Evolutionary conservation across 2,329 filamentous ascomycete genomes (phyloP).

Genomic region (Sporothrix curviconia): DNA sequence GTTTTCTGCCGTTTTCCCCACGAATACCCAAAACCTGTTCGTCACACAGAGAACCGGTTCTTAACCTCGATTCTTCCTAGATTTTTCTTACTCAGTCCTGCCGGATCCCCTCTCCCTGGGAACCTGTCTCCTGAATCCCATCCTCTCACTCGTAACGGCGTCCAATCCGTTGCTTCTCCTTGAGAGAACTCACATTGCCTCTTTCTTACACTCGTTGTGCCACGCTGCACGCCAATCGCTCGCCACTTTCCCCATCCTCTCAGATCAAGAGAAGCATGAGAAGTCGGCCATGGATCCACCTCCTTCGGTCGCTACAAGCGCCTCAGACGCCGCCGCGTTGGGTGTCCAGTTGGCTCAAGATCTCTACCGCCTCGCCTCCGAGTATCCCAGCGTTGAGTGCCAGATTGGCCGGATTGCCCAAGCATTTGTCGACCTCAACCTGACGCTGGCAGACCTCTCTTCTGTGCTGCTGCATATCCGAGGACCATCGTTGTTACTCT

Average conservation of each 20-base stretch:
- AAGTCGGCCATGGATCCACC: constrained; percentile 13
- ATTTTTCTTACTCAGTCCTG: too few relatives aligned
- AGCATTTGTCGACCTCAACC: constrained; percentile 19
- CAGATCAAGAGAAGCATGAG: constrained; percentile 9
- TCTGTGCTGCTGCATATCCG: background rate
- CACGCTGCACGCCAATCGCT: background rate
- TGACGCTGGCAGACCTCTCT: constrained; percentile 15
- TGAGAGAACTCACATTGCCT: too few relatives aligned
- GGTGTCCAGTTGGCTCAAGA: constrained; percentile 18
- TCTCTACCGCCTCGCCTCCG: constrained; percentile 16
- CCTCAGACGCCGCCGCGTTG: constrained; percentile 15
- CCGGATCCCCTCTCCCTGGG: too few relatives aligned
- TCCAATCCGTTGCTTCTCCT: too few relatives aligned
- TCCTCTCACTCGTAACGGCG: too few relatives aligned
- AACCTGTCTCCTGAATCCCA: too few relatives aligned
- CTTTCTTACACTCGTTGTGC: too few relatives aligned
- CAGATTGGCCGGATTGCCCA: constrained; percentile 19
- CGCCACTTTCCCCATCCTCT: background rate
- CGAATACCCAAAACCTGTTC: too few relatives aligned
- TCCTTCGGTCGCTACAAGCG: constrained; percentile 13
- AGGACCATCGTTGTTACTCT: background rate
- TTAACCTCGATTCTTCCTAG: background rate
- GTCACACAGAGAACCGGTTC: too few relatives aligned
- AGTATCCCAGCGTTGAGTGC: constrained; percentile 12
- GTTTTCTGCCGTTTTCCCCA: too few relatives aligned